Conservation (phyloP, 208 protist species). For the Herpetomonas tarakana region DNA sequence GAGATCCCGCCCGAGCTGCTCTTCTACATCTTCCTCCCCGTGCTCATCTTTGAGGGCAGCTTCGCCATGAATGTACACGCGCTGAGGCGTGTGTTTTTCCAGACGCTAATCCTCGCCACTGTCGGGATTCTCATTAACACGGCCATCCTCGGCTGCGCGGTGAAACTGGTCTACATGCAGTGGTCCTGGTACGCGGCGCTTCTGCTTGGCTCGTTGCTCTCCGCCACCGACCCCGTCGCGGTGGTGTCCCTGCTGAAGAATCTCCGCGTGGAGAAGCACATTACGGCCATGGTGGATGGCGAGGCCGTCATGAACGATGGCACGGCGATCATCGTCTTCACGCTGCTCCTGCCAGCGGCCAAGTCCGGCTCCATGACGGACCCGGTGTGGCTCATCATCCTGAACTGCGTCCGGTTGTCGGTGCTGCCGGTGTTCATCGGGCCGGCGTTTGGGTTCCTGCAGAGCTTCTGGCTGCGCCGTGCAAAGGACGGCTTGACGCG, state of each 20-base stretch:
- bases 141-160: conserved; percentile 41
- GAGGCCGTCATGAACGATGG: conserved; percentile 91
- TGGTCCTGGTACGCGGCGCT: conserved; percentile 72
- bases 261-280: conserved; percentile 64
- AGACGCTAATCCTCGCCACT: conserved; percentile 69
- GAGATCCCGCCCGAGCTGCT: conserved; percentile 76
- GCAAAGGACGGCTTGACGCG: conserved; percentile 40
- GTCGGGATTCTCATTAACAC: conserved; percentile 81
- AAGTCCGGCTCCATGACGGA: conserved; percentile 25
- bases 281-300: conserved; percentile 84
- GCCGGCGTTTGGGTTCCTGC: conserved; percentile 64
- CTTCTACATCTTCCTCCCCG: conserved; percentile 88
- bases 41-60: conserved; percentile 88
- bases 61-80: conserved; percentile 81
- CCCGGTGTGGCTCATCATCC: conserved; percentile 29
- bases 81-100: conserved; percentile 54
- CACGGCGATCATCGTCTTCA: conserved; percentile 87
- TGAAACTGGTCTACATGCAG: conserved; percentile 40
- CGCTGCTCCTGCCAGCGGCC: conserved; percentile 68
- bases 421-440: conserved; percentile 62
- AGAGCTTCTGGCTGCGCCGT: conserved; percentile 63
- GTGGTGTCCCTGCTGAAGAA: conserved; percentile 85
- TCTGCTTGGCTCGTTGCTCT: conserved; percentile 79
- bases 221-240: conserved; percentile 89
- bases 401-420: conserved; percentile 40